Conservation (phyloP, 2,329 filamentous ascomycete genomes). For the Talaromyces sp. region DNA sequence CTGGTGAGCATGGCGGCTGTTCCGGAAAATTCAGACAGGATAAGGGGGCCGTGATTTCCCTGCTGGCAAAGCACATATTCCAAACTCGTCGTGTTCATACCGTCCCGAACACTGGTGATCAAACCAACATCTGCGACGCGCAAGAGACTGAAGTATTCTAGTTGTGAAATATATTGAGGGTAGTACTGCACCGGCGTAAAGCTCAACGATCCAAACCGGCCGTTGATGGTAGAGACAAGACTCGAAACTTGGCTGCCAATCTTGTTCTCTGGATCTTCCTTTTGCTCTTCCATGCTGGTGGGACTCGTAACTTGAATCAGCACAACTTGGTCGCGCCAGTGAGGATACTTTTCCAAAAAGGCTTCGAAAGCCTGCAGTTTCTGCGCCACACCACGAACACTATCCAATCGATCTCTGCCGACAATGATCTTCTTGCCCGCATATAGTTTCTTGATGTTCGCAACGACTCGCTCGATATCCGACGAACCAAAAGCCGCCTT, state of each 20-base stretch:
- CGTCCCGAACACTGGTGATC: slow-evolving; percentile 92
- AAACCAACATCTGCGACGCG: slow-evolving; percentile 86
- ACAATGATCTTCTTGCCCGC: slow-evolving; percentile 93
- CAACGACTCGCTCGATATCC: slow-evolving; percentile 69
- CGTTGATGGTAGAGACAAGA: slow-evolving; percentile 87
- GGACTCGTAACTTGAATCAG: slow-evolving; percentile 94
- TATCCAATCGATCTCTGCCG: slow-evolving; percentile 89
- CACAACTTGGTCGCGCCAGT: slow-evolving; percentile 90
- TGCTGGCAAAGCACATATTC: slow-evolving; percentile 94
- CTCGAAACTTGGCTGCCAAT: slow-evolving; percentile 87
- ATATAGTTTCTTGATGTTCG: slow-evolving; percentile 72
- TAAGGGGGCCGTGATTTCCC: slow-evolving; percentile 80
- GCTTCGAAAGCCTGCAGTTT: slow-evolving; percentile 92
- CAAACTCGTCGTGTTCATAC: slow-evolving; percentile 95
- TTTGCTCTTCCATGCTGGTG: slow-evolving; percentile 74
- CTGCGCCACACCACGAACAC: slow-evolving; percentile 88
- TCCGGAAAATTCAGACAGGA: slow-evolving; percentile 94
- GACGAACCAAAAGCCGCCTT: slow-evolving; percentile 69
- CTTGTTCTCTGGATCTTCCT: slow-evolving; percentile 73
- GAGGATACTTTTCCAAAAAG: slow-evolving; percentile 84
- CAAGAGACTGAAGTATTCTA: slow-evolving; percentile 93
- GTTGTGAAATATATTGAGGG: slow-evolving; percentile 83
- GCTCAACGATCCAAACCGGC: slow-evolving; percentile 79
- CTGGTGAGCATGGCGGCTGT: slow-evolving; percentile 81
- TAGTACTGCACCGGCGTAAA: slow-evolving; percentile 93